phyloP scores from a whole-genome alignment of 1,284 basidiomycete species.

The Pseudozyma flocculosa region DNA sequence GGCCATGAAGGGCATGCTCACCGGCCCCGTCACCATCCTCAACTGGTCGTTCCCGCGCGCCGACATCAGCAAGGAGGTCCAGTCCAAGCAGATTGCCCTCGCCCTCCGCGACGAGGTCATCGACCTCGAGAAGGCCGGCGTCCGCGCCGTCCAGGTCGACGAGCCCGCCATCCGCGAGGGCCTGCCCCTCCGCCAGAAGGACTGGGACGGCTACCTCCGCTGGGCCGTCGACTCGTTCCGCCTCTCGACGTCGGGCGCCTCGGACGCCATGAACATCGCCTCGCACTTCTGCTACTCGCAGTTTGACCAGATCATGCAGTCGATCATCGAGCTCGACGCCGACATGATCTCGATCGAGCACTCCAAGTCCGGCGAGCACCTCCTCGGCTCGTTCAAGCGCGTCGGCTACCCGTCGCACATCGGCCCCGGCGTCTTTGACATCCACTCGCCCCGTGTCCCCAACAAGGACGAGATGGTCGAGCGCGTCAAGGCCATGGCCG shows the following conservation, averaged over 20 bases:
- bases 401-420: slow-evolving; percentile 97
- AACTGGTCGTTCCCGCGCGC: slow-evolving; percentile 99
- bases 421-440: slow-evolving; percentile 89
- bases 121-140: slow-evolving; percentile 96
- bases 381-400: slow-evolving; percentile 90
- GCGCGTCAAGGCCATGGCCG: slow-evolving; percentile 75
- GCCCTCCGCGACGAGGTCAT: slow-evolving; percentile 97
- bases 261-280: slow-evolving; percentile 54
- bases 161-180: slow-evolving; percentile 99
- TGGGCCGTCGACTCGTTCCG: slow-evolving; percentile 58
- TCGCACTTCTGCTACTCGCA: slow-evolving; percentile 60
- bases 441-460: slow-evolving; percentile 98
- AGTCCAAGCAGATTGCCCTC: slow-evolving; percentile 97
- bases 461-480: slow-evolving; percentile 83
- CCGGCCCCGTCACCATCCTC: slow-evolving; percentile 76
- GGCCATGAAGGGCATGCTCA: slow-evolving; percentile 99
- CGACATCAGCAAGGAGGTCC: slow-evolving; percentile 92
- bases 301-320: slow-evolving; percentile 97
- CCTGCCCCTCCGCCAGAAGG: slow-evolving; percentile 56
- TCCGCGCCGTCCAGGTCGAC: slow-evolving; percentile 98
- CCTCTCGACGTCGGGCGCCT: slow-evolving; percentile 53
- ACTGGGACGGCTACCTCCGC: slow-evolving; percentile 55
- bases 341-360: slow-evolving; percentile 99
- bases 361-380: slow-evolving; percentile 65
- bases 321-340: slow-evolving; percentile 94